Base-by-base conservation (phyloP, 2,329 filamentous ascomycete genomes). In the Elsinoe perseae region DNA sequence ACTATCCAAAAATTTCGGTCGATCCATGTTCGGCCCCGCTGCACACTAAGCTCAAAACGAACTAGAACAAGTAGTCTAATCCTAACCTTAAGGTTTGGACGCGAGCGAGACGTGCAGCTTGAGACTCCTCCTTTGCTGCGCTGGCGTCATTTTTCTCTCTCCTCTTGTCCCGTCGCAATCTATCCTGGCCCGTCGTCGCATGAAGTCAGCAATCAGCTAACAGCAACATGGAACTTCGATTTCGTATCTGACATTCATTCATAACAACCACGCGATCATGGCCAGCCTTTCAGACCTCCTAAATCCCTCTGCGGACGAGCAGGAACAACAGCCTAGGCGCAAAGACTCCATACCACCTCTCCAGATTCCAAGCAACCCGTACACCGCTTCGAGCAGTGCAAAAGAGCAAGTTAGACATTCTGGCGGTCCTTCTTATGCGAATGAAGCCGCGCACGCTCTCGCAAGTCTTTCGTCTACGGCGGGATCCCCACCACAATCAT, bases 401-500 rank as follows among this genome's bases (percentile, higher is more conserved):
- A 27, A 64, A 66, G 20, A 63, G 66, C 48, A 52, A 32, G 48
- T 10, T 21, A 14, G 23, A 38, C 16, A 38, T n/a, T 9, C 28
- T 20, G 7, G 12, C 14, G 16, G 30, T 34, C 12, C 10, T n/a
- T 16, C 48, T 14, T 16, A 52, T 8, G 6, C 12, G 18, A 62
- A 65, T 64, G 73, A 74, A 38, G 72, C 71, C 18, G 72, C 69
- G 56, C 68, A 72, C 58, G 71, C 71, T 16, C 57, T 68, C 8
- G 62, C 63, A 7, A 59, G 59, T 18, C 61, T 69, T 20, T 64
- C 67, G 10, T 58, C 61, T 7, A 67, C 62, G 57, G 59, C 56
- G 28, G 60, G 57, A n/a, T 54, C 64, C 44, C 60, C 62, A n/a
- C 59, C 60, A 5, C 50, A 58, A 23, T 61, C 63, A 32, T 64